Conservation (phyloP, 257 asterid species). For the Solanum pinnatisectum region DNA sequence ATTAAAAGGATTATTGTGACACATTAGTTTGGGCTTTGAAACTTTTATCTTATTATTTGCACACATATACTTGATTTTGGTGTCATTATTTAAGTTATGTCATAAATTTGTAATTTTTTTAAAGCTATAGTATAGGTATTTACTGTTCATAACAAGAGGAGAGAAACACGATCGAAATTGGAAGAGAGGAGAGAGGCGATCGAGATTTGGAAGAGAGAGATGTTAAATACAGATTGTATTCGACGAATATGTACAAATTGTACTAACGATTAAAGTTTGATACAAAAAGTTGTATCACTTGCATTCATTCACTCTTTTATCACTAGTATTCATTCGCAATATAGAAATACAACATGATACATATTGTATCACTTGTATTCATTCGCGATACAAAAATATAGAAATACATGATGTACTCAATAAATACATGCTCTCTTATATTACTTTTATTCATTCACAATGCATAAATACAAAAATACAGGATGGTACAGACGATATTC, state of each 20-base stretch:
- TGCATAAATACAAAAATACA: neutral
- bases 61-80: neutral
- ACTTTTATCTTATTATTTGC: neutral
- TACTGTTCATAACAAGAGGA: neutral
- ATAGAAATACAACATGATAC: neutral
- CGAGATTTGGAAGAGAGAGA: neutral
- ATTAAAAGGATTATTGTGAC: neutral
- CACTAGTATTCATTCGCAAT: neutral
- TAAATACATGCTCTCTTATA: neutral
- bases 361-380: neutral
- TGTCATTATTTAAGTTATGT: neutral
- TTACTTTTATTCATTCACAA: neutral
- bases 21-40: neutral
- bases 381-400: neutral
- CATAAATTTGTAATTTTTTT: neutral
- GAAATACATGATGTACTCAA: neutral
- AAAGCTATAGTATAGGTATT: rapidly evolving
- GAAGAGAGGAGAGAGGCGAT: neutral
- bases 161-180: neutral
- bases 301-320: too few relatives aligned
- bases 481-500: neutral
- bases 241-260: neutral
- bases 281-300: neutral
- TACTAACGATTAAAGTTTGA: neutral
- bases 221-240: neutral